Base-by-base conservation (phyloP, 2,329 filamentous ascomycete genomes). In the Uncinocarpus reesii region DNA sequence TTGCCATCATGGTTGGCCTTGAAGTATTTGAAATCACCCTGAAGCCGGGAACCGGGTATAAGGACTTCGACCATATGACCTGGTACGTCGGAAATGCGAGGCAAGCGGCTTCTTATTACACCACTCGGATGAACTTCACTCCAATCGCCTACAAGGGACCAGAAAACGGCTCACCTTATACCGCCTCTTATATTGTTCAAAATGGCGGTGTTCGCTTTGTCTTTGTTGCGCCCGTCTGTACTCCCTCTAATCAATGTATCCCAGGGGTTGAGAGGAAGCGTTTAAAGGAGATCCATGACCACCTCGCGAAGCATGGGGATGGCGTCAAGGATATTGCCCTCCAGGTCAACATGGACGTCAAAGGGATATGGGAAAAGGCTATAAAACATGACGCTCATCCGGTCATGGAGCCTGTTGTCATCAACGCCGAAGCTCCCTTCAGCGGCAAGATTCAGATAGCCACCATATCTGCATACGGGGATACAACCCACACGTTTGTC, bases 61-160 rank as follows among this genome's bases (percentile, higher is more conserved):
- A 51, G 7, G 86, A 85, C 60, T 94, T 93, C 65, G 85, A 93
- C 67, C 85, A 93, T 64, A 77, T 94, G 50, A 86, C 84, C 52
- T 94, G 87, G 87, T 94, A 86, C 72, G 88, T 95, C 28, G 87
- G 87, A 61, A 95, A 95, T 63, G 87, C 88, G 55, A 94, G 93
- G 68, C 87, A 95, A 71, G 85, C 86, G 3, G 87, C 88, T 18
- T 78, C 83, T 7, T 94, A 86, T 69, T 95, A 93, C 70, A 81
- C 81, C 55, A 80, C 77, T 15, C 83, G 86, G 54, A 85, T 94
- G 70, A 87, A 86, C 47, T 94, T 95, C 71, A 73, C 75, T 57
- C 77, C 77, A 16, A 70, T 93, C 50, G 88, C 87, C 52, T 93
- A 94, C 68, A 77, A 77, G 38, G 88, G 87, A 6, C 80, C 94